A percentile compares a stretch with the other conserved stretches of the same genome.
These are phyloP conservation scores for Annulohypoxylon truncatum DNA, from an alignment of 2,329 filamentous ascomycete species.

Conservation along the genomic window DNA sequence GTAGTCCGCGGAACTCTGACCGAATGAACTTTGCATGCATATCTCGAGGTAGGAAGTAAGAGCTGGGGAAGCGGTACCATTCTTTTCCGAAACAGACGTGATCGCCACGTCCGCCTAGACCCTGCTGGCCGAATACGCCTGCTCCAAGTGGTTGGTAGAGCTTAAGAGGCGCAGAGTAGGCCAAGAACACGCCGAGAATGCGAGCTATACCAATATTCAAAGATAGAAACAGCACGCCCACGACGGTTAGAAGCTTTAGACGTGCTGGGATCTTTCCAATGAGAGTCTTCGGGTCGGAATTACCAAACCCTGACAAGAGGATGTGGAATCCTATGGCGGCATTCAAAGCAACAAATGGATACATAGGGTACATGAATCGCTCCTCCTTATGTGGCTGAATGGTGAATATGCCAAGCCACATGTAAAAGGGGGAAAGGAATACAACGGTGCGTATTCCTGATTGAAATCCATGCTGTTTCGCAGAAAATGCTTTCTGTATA, in stretches of 20 bases:
- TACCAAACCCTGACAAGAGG: slow-evolving; percentile 78
- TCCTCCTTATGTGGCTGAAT: slow-evolving; percentile 97
- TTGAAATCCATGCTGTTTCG: slow-evolving; percentile 71
- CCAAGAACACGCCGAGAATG: slow-evolving; percentile 80
- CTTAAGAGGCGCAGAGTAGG: slow-evolving; percentile 82
- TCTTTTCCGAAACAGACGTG: slow-evolving; percentile 93
- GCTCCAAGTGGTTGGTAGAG: slow-evolving; percentile 76
- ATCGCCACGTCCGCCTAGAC: slow-evolving; percentile 69
- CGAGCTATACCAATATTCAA: slow-evolving; percentile 76
- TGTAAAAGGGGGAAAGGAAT: slow-evolving; percentile 87
- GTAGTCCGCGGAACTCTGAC: slow-evolving; percentile 87
- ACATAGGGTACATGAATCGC: slow-evolving; percentile 97
- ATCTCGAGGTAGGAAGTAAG: slow-evolving; percentile 86
- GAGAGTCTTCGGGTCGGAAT: slow-evolving; percentile 72
- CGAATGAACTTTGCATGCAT: slow-evolving; percentile 90
- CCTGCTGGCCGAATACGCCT: slow-evolving; percentile 58
- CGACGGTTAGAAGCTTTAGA: slow-evolving; percentile 76
- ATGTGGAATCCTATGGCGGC: slow-evolving; percentile 88
- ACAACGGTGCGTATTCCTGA: slow-evolving; percentile 80
- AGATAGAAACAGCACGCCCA: slow-evolving; percentile 70
- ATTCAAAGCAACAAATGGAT: slow-evolving; percentile 90
- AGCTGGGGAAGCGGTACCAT: slow-evolving; percentile 97
- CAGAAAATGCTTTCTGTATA: slow-evolving; percentile 74
- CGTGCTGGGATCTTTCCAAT: slow-evolving; percentile 78
- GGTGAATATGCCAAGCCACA: slow-evolving; percentile 94